Evolutionary conservation across 2,329 filamentous ascomycete species (phyloP), one percentile per base, ranked within the genome.

Genomic region (Colletotrichum sp.): DNA sequence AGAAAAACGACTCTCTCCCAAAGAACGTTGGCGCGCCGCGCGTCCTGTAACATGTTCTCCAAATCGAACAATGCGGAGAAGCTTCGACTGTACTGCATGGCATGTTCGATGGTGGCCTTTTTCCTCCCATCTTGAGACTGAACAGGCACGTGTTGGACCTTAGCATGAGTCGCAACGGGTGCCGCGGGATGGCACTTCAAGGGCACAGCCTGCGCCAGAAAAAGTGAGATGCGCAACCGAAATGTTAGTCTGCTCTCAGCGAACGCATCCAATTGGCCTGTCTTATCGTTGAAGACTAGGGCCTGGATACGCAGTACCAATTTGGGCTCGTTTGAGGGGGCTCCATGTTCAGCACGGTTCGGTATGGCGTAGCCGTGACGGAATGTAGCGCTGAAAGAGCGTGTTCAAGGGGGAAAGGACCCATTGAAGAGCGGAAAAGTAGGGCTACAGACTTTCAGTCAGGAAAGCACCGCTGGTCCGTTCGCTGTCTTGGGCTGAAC

Each of bases 281-380:
- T 66, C 59, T 61, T 65, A 65, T 61, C 72, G 9, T 11, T 19
- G 36, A 25, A 49, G 27, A 32, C 57, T 39, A 39, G 66, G 65
- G 22, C 36, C 12, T 65, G 13, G 2, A 8, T 36, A 36, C 34
- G 34, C 34, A 16, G 32, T 69, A 25, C 66, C 34, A 62, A 63
- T 55, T 39, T 63, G 36, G 34, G 25, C 22, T 27, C 15, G 52
- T 19, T 44, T 49, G 27, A 29, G 22, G 52, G 68, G 36, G 65
- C 59, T 64, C 63, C 29, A 22, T 67, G 63, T 52, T 29, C 12
- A 72, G 66, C 57, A 70, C 59, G 62, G 62, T 52, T 66, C 68
- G 19, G 30, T 19, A 65, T 76, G 63, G 59, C 39, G 73, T 73
- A 73, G 73, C 44, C 27, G 39, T 68, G 57, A 69, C 69, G 63